These are phyloP conservation scores for Citrus inodora DNA, from an alignment of 345 rosid genomes.

Conservation along the genomic window DNA sequence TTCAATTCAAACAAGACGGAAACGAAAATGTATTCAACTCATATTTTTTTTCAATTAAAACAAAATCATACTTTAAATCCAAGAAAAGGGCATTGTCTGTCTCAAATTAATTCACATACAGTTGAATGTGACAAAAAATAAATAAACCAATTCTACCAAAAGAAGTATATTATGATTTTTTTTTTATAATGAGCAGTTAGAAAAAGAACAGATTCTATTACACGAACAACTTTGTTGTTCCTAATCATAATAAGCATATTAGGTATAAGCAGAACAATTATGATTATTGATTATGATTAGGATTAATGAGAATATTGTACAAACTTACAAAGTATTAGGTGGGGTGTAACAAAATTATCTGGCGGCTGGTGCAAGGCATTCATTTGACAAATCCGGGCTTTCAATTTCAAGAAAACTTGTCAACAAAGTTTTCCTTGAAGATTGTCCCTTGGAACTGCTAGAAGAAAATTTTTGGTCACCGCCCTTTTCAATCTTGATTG, in stretches of 20 bases:
- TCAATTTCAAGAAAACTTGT: slow-evolving; percentile 91
- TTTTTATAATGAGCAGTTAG: neutral
- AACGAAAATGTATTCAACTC: neutral
- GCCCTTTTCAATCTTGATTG: slow-evolving; percentile 72
- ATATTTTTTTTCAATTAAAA: no score
- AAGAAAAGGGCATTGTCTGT: neutral
- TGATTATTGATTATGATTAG: neutral
- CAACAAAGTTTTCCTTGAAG: slow-evolving; percentile 77
- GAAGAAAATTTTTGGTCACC: slow-evolving; percentile 34
- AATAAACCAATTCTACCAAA: neutral
- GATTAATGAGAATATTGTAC: neutral
- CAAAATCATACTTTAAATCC: no score
- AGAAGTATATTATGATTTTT: no score
- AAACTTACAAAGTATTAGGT: neutral
- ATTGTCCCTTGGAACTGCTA: slow-evolving; percentile 54
- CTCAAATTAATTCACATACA: neutral
- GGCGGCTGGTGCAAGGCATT: slow-evolving; percentile 68
- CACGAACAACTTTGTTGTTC: neutral
- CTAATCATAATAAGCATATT: neutral
- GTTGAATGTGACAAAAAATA: neutral
- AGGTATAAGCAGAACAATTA: neutral
- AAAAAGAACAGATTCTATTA: neutral
- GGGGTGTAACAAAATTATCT: slow-evolving; percentile 36
- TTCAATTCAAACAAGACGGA: neutral
- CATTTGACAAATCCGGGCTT: slow-evolving; percentile 75